These are phyloP conservation scores for Aegilops longissima DNA, from an alignment of 176 grass and related monocot species.

Conservation along the genomic window DNA sequence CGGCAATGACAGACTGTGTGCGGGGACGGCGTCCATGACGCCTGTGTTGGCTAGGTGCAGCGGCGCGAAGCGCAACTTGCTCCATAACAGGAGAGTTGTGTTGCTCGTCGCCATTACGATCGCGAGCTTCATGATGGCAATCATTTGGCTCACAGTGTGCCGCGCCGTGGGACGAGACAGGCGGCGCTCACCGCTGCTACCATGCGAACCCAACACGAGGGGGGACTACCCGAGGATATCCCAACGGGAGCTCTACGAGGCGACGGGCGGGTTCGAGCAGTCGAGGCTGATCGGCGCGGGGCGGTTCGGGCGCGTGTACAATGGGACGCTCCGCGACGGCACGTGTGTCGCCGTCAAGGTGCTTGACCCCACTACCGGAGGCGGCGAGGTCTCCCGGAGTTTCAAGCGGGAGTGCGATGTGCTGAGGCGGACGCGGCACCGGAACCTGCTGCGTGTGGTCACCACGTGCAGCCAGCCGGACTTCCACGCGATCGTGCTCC, in stretches of 20 bases:
- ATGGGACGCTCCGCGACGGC: no score
- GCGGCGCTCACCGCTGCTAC: constrained; percentile 39
- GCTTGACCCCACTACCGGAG: no score
- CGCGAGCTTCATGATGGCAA: constrained; percentile 24
- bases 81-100: constrained; percentile 19
- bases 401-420: constrained; percentile 90
- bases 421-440: constrained; percentile 73
- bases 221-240: constrained; percentile 68
- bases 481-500: constrained; percentile 88
- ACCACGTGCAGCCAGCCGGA: constrained; percentile 80
- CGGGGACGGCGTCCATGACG: constrained; percentile 28
- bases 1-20: constrained; percentile 54
- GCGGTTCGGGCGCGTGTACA: no score
- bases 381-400: constrained; percentile 29
- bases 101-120: constrained; percentile 31
- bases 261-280: no score
- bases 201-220: constrained; percentile 36
- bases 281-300: no score
- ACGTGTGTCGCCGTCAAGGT: no score
- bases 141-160: not conserved
- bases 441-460: constrained; percentile 88
- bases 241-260: constrained; percentile 22
- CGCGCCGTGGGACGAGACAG: not conserved
- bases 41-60: constrained; percentile 37
- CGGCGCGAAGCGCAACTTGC: not conserved